Evolutionary conservation across 202 grass and related monocot species (phyloP).

Genomic region (Musa balbisiana): DNA sequence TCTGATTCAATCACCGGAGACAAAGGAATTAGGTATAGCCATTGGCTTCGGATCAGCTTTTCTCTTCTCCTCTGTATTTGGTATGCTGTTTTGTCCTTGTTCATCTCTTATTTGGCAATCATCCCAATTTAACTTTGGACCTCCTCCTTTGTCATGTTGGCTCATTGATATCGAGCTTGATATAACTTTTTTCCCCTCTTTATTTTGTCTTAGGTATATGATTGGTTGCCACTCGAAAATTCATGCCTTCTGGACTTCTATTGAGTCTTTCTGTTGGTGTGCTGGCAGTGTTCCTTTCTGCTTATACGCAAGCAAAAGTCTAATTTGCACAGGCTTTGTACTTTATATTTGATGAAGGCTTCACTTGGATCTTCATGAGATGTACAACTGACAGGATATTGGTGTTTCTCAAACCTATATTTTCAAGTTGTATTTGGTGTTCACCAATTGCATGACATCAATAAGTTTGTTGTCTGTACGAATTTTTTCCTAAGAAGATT

Average conservation of each 20-base stretch:
- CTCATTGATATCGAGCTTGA: not conserved
- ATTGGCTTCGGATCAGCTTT: slow-evolving; percentile 84
- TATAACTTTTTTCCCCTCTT: not conserved
- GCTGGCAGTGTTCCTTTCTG: slow-evolving; percentile 14
- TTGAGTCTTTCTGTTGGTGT: slow-evolving; percentile 17
- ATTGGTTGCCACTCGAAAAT: slow-evolving; percentile 22
- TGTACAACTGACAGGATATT: not conserved
- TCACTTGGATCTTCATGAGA: not conserved
- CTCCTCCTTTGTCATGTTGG: not conserved
- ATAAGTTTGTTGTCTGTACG: not conserved
- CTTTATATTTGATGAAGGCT: not conserved
- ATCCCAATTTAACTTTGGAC: not conserved
- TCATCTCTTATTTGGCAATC: not conserved
- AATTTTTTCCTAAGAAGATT: not conserved
- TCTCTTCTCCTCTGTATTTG: slow-evolving; percentile 69
- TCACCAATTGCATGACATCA: too few species aligned
- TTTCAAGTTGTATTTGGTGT: not conserved
- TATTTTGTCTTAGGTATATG: slow-evolving; percentile 5
- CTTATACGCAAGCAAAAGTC: slow-evolving; percentile 17
- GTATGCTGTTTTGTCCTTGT: slow-evolving; percentile 23
- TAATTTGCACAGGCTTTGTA: not conserved
- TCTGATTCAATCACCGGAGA: slow-evolving; percentile 81
- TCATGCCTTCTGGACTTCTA: slow-evolving; percentile 13
- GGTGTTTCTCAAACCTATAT: not conserved
- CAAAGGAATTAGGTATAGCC: slow-evolving; percentile 46